Evolutionary conservation across 306 rosid genomes (phyloP), one percentile per base, ranked within the genome.

Genomic region (Medicago arabica): DNA sequence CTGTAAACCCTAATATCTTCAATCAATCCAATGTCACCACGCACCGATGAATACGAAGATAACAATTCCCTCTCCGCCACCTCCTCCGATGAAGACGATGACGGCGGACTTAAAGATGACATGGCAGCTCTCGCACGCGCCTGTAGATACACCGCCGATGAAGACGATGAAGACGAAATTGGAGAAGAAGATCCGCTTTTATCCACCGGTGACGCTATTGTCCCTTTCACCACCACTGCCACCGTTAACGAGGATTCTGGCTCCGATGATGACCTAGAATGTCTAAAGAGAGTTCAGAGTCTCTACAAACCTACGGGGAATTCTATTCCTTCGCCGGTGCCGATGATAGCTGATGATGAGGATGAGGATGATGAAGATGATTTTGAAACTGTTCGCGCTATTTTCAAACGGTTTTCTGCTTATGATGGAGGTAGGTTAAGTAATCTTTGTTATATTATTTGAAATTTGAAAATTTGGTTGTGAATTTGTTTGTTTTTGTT

Each of bases 351-450:
- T 12, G 51, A 54, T 14, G 51, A 85, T 36, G 50, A 86, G 12
- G 97, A 86, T 34, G 49, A 86, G 34, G 49, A 87, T 15, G 97
- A 87, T 0, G 96, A 83, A 17, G 96, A 95, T 31, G 98, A 95
- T 44, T 59, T 83, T 5, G 93, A 85, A 67, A 89, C 89, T 4
- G 85, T 84, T 1, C 89, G 87, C 1, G 87, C 93, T 6, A 82
- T 95, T 40, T 78, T 74, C 81, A 84, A 38, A 43, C 93, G 97
- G 41, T 90, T 92, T 67, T 55, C 88, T 0, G 54, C 83, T 38
- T 87, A 87, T 70, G 83, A 70, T 16, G 60, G 34, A 53, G 91
- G 97, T 90, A 84, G 19, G 71, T 23, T 23, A 21, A 2, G 5
- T 2, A 44, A 11, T 11, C 0, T 3, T 11, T 3, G 60, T 46